These are phyloP conservation scores for Phytophthora vignae DNA, from an alignment of 352 stramenopile genomes.

Conservation along the genomic window DNA sequence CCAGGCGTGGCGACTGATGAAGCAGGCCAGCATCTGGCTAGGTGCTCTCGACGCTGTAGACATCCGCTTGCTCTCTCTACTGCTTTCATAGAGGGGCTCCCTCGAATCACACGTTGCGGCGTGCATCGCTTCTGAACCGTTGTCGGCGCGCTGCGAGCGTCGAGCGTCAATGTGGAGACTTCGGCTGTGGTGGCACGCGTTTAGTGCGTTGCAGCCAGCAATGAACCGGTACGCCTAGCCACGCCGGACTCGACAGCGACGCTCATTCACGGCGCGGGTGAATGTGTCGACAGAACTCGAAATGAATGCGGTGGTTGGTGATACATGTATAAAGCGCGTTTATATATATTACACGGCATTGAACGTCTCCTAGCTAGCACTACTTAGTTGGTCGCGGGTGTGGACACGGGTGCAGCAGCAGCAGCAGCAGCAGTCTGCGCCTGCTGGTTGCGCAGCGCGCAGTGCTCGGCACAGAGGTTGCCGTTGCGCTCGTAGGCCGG, in stretches of 20 bases:
- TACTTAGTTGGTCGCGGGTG: constrained; percentile 14
- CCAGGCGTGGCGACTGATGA: background rate
- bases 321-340: constrained; percentile 22
- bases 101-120: background rate
- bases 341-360: constrained; percentile 35
- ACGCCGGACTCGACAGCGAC: background rate
- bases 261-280: background rate
- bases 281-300: background rate
- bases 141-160: background rate
- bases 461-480: constrained; percentile 53
- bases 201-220: background rate
- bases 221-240: background rate
- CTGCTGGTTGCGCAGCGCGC: constrained; percentile 24
- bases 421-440: background rate
- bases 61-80: constrained; percentile 1
- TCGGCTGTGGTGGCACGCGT: background rate
- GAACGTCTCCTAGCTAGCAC: constrained; percentile 5
- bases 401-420: background rate
- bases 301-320: background rate
- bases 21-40: background rate
- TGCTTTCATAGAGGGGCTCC: background rate
- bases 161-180: background rate
- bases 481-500: constrained; percentile 66
- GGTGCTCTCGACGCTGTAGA: background rate
- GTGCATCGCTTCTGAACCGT: background rate